These are phyloP conservation scores for Prunus padus DNA, from an alignment of 306 rosid species.

Conservation along the genomic window DNA sequence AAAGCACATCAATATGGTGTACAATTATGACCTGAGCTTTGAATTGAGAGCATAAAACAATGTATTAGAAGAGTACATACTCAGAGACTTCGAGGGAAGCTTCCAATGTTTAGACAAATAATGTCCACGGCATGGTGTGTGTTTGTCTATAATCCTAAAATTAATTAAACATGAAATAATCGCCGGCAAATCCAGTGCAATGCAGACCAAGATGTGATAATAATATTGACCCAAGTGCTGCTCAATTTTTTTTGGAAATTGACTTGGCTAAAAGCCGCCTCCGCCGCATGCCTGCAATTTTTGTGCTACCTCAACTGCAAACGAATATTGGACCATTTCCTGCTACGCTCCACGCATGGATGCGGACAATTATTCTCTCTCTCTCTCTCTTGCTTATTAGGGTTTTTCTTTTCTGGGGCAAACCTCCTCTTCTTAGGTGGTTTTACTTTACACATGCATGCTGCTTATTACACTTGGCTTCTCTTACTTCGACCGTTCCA, in stretches of 20 bases:
- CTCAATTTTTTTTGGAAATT: background rate
- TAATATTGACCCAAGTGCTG: conserved; percentile 7
- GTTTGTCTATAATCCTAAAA: background rate
- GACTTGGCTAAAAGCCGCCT: background rate
- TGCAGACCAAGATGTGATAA: conserved; percentile 4
- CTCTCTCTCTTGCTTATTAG: no score
- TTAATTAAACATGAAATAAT: background rate
- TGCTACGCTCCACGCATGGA: background rate
- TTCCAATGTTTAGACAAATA: conserved; percentile 5
- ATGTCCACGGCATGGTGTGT: background rate
- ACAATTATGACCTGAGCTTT: background rate
- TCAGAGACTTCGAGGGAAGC: background rate
- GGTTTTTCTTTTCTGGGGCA: no score
- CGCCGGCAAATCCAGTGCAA: conserved; percentile 17
- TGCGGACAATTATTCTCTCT: background rate
- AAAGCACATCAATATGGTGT: no score
- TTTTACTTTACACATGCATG: background rate
- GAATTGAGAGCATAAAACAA: conserved; percentile 5
- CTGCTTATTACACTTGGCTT: background rate
- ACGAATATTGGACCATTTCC: background rate
- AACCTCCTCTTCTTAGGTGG: no score
- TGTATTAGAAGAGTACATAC: background rate
- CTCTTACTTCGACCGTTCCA: background rate
- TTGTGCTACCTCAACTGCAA: background rate
- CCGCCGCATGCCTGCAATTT: background rate